A percentile compares a stretch with the other conserved stretches of the same genome.
Conservation (phyloP, 305 asterid species). For the Fraxinus latifolia region DNA sequence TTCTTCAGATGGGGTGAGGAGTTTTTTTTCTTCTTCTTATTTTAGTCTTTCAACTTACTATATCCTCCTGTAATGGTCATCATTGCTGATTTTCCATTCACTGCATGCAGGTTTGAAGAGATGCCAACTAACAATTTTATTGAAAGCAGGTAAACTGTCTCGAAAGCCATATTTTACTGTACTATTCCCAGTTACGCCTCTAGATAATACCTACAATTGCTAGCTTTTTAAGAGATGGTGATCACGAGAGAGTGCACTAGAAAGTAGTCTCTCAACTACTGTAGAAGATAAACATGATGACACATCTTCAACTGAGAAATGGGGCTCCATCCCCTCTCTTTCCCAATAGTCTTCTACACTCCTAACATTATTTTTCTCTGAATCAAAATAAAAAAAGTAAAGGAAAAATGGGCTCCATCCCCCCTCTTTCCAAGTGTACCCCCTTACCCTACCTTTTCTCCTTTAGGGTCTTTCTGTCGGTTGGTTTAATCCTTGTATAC, state of each 20-base stretch:
- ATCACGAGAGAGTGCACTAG: neutral
- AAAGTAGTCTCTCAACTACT: neutral
- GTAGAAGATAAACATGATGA: neutral
- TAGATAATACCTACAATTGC: neutral
- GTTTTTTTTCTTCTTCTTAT: neutral
- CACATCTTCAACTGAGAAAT: neutral
- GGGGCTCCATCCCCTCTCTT: neutral
- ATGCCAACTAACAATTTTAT: constrained; percentile 91
- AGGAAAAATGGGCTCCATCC: neutral
- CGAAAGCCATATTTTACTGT: constrained; percentile 10
- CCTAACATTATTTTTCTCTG: neutral
- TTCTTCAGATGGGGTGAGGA: constrained; percentile 88
- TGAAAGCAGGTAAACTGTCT: constrained; percentile 73
- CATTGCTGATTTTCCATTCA: constrained; percentile 23
- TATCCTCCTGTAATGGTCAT: constrained; percentile 7
- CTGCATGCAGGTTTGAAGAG: constrained; percentile 78
- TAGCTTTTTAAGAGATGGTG: neutral
- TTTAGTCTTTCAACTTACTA: constrained; percentile 3
- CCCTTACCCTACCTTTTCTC: neutral
- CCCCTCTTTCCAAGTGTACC: neutral
- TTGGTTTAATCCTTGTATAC: neutral
- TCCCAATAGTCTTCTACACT: neutral
- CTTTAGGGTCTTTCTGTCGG: neutral
- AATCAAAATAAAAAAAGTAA: neutral
- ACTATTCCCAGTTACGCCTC: constrained; percentile 10